Conservation (phyloP, 1,284 basidiomycete species). For the Austroboletus novae-zelandiae region DNA sequence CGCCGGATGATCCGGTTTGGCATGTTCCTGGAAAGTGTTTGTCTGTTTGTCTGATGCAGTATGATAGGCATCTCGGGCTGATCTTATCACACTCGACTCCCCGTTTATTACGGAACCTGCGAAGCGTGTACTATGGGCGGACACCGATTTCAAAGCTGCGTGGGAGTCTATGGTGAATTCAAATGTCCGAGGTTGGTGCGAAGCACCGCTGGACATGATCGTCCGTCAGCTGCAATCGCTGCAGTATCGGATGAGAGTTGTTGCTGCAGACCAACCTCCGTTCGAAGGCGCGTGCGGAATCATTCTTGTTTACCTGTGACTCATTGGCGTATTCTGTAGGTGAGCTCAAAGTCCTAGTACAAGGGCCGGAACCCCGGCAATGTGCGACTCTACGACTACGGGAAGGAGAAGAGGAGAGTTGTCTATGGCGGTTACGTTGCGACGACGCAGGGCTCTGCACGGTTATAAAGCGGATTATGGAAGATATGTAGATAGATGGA, state of each 20-base stretch:
- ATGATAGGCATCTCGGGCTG: slow-evolving; percentile 42
- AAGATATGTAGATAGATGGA: slow-evolving; percentile 10
- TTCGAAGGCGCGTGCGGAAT: slow-evolving; percentile 49
- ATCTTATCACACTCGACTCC: slow-evolving; percentile 69
- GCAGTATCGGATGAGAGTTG: slow-evolving; percentile 47
- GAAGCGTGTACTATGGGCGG: slow-evolving; percentile 16
- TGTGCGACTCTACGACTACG: slow-evolving; percentile 52
- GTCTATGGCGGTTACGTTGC: slow-evolving; percentile 69
- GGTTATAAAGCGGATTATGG: slow-evolving; percentile 39
- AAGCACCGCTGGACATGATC: slow-evolving; percentile 48
- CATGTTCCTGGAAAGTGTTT: background rate
- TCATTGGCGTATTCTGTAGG: slow-evolving; percentile 39
- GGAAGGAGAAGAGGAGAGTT: slow-evolving; percentile 66
- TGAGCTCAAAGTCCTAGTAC: slow-evolving; percentile 60
- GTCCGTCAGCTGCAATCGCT: slow-evolving; percentile 51
- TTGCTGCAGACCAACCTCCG: slow-evolving; percentile 51
- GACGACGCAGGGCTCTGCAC: slow-evolving; percentile 40
- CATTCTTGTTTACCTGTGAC: background rate
- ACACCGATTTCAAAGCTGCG: slow-evolving; percentile 47
- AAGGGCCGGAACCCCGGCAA: slow-evolving; percentile 19
- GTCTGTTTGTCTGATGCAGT: slow-evolving; percentile 12
- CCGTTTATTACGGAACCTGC: slow-evolving; percentile 54
- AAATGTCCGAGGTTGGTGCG: slow-evolving; percentile 64
- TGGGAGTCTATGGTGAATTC: slow-evolving; percentile 53
- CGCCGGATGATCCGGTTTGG: slow-evolving; percentile 25